These are phyloP conservation scores for Mycena indigotica DNA, from an alignment of 768 basidiomycete genomes.

Conservation along the genomic window DNA sequence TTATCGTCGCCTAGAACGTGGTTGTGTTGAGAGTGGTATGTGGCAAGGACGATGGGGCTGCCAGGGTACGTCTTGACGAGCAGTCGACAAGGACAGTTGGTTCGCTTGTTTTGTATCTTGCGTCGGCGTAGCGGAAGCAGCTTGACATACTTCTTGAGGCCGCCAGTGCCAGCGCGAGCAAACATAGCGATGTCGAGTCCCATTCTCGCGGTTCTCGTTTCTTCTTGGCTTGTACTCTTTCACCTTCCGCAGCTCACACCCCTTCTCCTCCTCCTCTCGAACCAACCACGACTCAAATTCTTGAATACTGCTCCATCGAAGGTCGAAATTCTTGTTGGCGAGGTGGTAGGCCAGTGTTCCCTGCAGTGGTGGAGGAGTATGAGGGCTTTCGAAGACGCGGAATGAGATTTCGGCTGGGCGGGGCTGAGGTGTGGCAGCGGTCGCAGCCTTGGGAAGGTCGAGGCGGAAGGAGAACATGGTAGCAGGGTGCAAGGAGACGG, in stretches of 20 bases:
- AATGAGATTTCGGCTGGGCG: background rate
- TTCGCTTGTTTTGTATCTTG: background rate
- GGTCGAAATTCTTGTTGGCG: background rate
- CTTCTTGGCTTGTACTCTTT: background rate
- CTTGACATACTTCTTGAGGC: background rate
- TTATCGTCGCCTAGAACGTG: background rate
- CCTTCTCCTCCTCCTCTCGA: background rate
- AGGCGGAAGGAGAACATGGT: too few species aligned
- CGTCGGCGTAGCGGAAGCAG: background rate
- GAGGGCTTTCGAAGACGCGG: background rate
- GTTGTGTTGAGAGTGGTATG: background rate
- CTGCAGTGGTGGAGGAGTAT: background rate
- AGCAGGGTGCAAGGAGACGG: too few species aligned
- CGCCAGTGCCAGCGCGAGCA: background rate
- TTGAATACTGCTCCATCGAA: background rate
- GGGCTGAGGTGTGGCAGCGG: background rate
- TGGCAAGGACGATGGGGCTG: background rate
- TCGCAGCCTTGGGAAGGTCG: too few species aligned
- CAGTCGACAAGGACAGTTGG: background rate
- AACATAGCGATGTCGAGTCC: background rate
- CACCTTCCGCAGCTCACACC: background rate
- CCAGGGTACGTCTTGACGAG: background rate
- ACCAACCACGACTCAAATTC: background rate
- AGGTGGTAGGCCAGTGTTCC: background rate
- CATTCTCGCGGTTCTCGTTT: background rate